Evolutionary conservation across 805 yeast species (phyloP).

Genomic region (Teunomyces barrocoloradensis): DNA sequence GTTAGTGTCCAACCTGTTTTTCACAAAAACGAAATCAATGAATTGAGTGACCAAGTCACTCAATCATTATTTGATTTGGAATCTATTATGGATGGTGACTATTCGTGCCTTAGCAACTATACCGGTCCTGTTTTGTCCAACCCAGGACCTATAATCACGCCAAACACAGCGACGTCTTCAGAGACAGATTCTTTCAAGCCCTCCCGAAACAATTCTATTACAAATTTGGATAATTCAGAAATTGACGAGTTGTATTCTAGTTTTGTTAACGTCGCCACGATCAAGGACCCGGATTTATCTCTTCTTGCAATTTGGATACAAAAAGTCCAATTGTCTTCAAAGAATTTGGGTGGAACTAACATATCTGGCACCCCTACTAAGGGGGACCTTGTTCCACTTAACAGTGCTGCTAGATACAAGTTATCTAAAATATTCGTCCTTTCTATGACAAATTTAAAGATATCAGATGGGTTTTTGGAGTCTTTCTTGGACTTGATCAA

Average conservation of each 20-base stretch:
- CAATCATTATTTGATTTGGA: constrained; percentile 71
- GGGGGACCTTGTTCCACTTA: constrained; percentile 8
- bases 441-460: constrained; percentile 60
- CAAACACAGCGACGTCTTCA: background rate
- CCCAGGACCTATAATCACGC: background rate
- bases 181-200: background rate
- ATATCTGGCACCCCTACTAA: background rate
- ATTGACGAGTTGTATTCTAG: constrained; percentile 72
- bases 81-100: constrained; percentile 48
- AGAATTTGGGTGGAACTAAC: constrained; percentile 2
- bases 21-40: constrained; percentile 82
- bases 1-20: constrained; percentile 96
- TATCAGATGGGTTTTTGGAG: constrained; percentile 60
- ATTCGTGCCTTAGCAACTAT: constrained; percentile 23
- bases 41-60: constrained; percentile 73
- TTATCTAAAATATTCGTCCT: constrained; percentile 72
- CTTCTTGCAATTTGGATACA: constrained; percentile 39
- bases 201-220: constrained; percentile 5
- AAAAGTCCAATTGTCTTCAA: constrained; percentile 29
- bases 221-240: constrained; percentile 37
- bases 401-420: constrained; percentile 18
- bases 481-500: constrained; percentile 45
- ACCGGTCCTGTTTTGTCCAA: constrained; percentile 1
- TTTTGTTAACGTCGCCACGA: constrained; percentile 54
- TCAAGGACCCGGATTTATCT: constrained; percentile 38